phyloP scores from a whole-genome alignment of 345 rosid genomes.

The Chamaenerion angustifolium region DNA sequence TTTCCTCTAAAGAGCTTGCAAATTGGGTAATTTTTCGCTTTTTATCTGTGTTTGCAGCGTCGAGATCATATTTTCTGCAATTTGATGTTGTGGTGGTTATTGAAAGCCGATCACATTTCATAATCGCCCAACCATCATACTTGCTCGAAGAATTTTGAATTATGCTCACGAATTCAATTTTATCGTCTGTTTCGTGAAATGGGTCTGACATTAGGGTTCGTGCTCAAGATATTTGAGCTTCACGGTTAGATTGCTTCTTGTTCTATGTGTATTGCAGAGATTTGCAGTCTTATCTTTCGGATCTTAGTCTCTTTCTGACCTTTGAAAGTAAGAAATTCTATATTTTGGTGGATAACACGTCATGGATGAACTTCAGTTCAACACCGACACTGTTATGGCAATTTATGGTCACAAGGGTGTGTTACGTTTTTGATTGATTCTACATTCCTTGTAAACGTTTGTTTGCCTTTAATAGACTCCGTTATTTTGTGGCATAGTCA shows the following conservation, averaged over 20 bases:
- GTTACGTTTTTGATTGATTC: constrained; percentile 1
- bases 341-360: constrained; percentile 82
- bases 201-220: no score
- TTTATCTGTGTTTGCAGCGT: background rate
- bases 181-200: no score
- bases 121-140: no score
- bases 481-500: constrained; percentile 31
- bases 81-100: no score
- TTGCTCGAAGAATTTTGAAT: no score
- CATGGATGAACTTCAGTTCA: constrained; percentile 65
- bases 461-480: background rate
- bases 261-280: constrained; percentile 36
- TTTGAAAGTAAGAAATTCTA: constrained; percentile 65
- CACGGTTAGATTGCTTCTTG: no score
- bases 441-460: background rate
- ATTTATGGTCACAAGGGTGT: constrained; percentile 94
- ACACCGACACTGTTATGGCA: constrained; percentile 84
- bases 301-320: constrained; percentile 68
- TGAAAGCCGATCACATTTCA: no score
- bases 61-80: background rate
- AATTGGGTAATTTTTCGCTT: constrained; percentile 39
- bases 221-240: no score
- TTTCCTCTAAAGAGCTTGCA: constrained; percentile 79
- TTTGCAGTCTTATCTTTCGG: constrained; percentile 92
- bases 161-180: no score